phyloP scores from a whole-genome alignment of 2,329 filamentous ascomycete species.

The Cryphonectria japonica region DNA sequence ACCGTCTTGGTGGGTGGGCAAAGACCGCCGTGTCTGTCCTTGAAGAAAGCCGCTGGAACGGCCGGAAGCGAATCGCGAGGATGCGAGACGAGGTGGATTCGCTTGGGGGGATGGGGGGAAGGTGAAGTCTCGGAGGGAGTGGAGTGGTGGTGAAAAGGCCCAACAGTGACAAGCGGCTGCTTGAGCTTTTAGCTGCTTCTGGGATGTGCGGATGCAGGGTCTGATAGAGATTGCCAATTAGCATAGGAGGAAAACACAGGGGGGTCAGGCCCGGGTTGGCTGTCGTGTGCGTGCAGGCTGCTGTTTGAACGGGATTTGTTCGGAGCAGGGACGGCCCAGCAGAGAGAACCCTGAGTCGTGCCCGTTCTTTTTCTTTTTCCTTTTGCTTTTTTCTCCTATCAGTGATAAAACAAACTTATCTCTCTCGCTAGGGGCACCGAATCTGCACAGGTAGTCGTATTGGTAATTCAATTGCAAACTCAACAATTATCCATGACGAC shows the following conservation, averaged over 20 bases:
- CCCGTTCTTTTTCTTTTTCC: background rate
- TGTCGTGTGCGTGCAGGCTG: background rate
- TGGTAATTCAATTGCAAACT: background rate
- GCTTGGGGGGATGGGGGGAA: background rate
- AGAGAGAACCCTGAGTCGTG: background rate
- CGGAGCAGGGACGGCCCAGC: background rate
- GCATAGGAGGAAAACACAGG: conserved; percentile 6
- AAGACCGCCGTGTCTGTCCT: background rate
- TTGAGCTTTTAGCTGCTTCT: conserved; percentile 12
- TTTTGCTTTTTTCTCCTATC: background rate
- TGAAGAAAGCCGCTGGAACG: background rate
- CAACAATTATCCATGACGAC: background rate
- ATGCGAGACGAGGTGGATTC: conserved; percentile 1
- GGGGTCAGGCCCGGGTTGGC: background rate
- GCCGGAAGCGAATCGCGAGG: background rate
- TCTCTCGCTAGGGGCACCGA: background rate
- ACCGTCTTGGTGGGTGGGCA: background rate
- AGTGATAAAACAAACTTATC: background rate
- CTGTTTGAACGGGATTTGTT: background rate
- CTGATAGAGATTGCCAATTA: conserved; percentile 17
- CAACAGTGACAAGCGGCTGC: conserved; percentile 5
- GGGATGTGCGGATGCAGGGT: background rate
- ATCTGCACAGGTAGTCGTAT: background rate
- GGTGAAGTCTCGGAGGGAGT: background rate
- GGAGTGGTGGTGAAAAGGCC: background rate